Conservation (phyloP, 352 stramenopile species). For the Phytophthora chlamydospora region DNA sequence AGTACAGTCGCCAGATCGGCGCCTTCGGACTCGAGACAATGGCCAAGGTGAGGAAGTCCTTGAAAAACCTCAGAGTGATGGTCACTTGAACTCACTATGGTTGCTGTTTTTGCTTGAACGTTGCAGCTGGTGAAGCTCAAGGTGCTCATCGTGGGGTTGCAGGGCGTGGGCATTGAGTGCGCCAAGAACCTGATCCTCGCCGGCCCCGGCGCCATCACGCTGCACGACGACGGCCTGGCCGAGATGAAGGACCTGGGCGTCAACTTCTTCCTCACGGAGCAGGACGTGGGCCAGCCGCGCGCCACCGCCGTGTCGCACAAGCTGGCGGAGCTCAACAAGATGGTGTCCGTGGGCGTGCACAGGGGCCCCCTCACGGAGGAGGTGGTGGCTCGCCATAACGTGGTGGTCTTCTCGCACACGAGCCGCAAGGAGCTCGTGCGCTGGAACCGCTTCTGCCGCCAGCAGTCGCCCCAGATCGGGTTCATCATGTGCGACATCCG, state of each 20-base stretch:
- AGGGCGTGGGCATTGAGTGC: constrained; percentile 89
- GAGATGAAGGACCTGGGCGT: constrained; percentile 88
- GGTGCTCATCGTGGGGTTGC: constrained; percentile 87
- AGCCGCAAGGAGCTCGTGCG: constrained; percentile 75
- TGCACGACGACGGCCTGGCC: constrained; percentile 79
- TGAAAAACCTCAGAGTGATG: constrained; percentile 23
- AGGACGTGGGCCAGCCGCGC: constrained; percentile 75
- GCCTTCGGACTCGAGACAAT: constrained; percentile 93
- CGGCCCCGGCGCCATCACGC: constrained; percentile 86
- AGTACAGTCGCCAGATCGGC: constrained; percentile 93
- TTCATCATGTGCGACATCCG: constrained; percentile 86
- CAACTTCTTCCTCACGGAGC: constrained; percentile 94
- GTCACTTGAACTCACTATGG: constrained; percentile 14
- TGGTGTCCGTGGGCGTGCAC: constrained; percentile 85
- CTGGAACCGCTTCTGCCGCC: constrained; percentile 91
- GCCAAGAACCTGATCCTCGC: constrained; percentile 95
- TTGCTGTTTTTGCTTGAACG: constrained; percentile 1
- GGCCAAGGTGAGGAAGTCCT: constrained; percentile 68
- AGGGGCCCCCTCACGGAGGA: constrained; percentile 66
- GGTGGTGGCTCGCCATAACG: constrained; percentile 75
- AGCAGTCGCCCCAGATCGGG: constrained; percentile 75
- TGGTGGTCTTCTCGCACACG: constrained; percentile 90
- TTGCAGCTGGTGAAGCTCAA: constrained; percentile 77
- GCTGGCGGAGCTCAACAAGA: constrained; percentile 93
- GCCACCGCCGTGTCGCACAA: constrained; percentile 71